These are phyloP conservation scores for Boletus rufocinnamomeus DNA, from an alignment of 768 basidiomycete genomes.

Conservation along the genomic window DNA sequence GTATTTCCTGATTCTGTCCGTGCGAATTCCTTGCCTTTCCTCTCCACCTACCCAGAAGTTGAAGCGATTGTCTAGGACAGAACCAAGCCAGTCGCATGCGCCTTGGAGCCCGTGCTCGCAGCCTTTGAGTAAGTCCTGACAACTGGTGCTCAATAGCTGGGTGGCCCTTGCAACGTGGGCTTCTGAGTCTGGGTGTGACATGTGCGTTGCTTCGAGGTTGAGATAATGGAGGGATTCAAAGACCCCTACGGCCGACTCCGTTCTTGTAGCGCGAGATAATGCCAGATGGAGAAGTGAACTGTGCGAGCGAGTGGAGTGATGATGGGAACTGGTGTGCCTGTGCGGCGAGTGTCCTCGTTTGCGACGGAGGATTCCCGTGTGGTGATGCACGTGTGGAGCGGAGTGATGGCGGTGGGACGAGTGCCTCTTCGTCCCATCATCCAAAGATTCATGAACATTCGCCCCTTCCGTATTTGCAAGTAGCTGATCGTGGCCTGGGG, in stretches of 20 bases:
- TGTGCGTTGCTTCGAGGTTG: constrained; percentile 59
- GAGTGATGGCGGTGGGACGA: not conserved
- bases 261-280: constrained; percentile 31
- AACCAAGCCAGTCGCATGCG: constrained; percentile 53
- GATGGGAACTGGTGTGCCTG: constrained; percentile 20
- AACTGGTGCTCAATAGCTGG: constrained; percentile 51
- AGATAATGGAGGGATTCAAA: constrained; percentile 74
- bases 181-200: constrained; percentile 50
- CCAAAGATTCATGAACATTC: not conserved
- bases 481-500: constrained; percentile 23
- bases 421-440: not conserved
- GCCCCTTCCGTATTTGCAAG: not conserved
- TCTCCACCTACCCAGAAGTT: constrained; percentile 38
- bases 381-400: constrained; percentile 9
- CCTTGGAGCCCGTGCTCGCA: constrained; percentile 44
- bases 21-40: constrained; percentile 34
- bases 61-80: constrained; percentile 39
- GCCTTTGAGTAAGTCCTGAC: constrained; percentile 50
- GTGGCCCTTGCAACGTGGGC: constrained; percentile 45
- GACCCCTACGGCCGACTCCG: constrained; percentile 64
- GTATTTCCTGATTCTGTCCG: constrained; percentile 40
- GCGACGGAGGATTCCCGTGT: constrained; percentile 1
- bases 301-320: constrained; percentile 37
- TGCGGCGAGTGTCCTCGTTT: constrained; percentile 16
- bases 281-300: constrained; percentile 43